A percentile compares a stretch with the other conserved stretches of the same genome.
phyloP scores from a whole-genome alignment of 2,329 filamentous ascomycete species.

The Aureobasidium pullulans region DNA sequence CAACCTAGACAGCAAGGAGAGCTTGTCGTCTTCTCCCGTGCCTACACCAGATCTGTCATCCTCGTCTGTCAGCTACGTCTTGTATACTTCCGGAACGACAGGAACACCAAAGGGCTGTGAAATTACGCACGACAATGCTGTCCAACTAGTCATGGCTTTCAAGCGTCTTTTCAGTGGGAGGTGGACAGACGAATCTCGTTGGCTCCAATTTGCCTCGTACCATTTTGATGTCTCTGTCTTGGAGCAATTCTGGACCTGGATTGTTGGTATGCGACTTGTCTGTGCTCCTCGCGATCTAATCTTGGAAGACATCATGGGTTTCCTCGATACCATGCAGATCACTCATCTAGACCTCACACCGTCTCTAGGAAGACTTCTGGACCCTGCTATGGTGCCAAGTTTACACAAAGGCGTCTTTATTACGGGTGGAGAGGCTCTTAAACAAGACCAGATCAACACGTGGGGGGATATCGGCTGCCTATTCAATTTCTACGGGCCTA shows the following conservation, averaged over 20 bases:
- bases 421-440: slow-evolving; percentile 80
- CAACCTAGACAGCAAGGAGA: slow-evolving; percentile 25
- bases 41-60: slow-evolving; percentile 32
- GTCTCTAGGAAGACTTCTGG: slow-evolving; percentile 70
- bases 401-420: slow-evolving; percentile 83
- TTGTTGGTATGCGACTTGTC: slow-evolving; percentile 76
- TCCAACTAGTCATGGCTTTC: slow-evolving; percentile 85
- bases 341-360: slow-evolving; percentile 91
- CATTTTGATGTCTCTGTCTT: slow-evolving; percentile 92
- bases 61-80: slow-evolving; percentile 65
- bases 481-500: slow-evolving; percentile 86
- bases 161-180: slow-evolving; percentile 67
- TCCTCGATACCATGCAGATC: slow-evolving; percentile 64
- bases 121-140: slow-evolving; percentile 79
- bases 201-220: slow-evolving; percentile 88
- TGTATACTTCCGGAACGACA: slow-evolving; percentile 84
- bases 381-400: slow-evolving; percentile 72
- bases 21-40: slow-evolving; percentile 29
- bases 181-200: slow-evolving; percentile 67
- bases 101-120: slow-evolving; percentile 83
- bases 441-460: slow-evolving; percentile 77
- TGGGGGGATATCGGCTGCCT: slow-evolving; percentile 78
- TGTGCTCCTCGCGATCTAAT: slow-evolving; percentile 77
- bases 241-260: slow-evolving; percentile 95
- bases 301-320: slow-evolving; percentile 69